Base-by-base conservation (phyloP, 140 eudicot species). In the Senecio squalidus region DNA sequence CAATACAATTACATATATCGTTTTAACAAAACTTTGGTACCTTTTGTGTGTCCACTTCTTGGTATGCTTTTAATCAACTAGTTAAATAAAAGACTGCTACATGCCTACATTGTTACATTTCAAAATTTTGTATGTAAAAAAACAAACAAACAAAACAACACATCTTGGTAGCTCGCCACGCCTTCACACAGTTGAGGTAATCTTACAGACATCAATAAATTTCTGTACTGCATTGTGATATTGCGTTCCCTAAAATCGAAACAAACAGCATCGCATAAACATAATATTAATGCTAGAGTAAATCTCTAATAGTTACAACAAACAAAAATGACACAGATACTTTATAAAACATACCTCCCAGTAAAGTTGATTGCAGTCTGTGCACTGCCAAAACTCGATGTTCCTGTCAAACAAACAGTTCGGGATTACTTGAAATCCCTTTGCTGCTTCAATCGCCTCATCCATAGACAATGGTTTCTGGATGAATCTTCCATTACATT, bases 341-440 rank as follows among this genome's bases (percentile, higher is more conserved):
- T 8, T 7, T 13, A 56, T 10, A 21, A 41, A 29, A 30, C n/a
- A 30, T 76, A 87, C 98, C 96, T 92, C 98, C 98, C 98, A 92
- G 60, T 92, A 87, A 40, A 92, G 95, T 67, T 92, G 95, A 72
- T 87, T 70, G 89, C 98, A 92, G 73, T 92, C 95, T 66, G 62
- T 92, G 80, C 98, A 92, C 69, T 91, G 96, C 98, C 98, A 91
- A 53, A 91, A 92, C 64, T 92, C 92, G 17, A 84, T 34, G 79
- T 87, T 81, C 74, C 80, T 79, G 76, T 87, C 75, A 69, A 92
- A 92, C 69, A 92, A 60, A 66, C 98, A 92, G 70, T 79, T 77
- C 1, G 98, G 98, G 63, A 87, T 92, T 62, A 81, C 85, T 77
- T 92, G 98, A 64, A 92, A 92, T 9, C 98, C 98, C 59, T 92